Evolutionary conservation across 768 basidiomycete species (phyloP).

Genomic region (Mycena albidolilacea): DNA sequence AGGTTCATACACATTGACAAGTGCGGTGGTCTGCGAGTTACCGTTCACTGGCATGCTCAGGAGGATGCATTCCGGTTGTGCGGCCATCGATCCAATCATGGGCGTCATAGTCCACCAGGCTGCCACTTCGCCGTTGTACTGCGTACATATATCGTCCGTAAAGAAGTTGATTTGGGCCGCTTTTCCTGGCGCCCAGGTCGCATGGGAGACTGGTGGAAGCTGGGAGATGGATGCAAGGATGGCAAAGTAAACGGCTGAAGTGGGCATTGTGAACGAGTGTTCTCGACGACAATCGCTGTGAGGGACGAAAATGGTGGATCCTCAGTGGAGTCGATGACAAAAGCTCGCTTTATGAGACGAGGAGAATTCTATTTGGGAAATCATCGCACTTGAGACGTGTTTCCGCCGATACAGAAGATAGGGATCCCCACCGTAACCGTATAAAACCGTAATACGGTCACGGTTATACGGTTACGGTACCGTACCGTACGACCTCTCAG

Average conservation of each 20-base stretch:
- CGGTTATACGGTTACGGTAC: no score
- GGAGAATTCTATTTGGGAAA: no score
- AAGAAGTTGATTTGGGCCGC: slow-evolving; percentile 29
- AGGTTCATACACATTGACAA: background rate
- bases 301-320: no score
- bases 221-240: background rate
- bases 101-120: slow-evolving; percentile 3
- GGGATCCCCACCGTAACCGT: no score
- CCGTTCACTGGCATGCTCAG: slow-evolving; percentile 7
- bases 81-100: background rate
- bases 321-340: no score
- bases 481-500: no score
- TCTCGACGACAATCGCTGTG: background rate
- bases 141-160: background rate
- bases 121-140: slow-evolving; percentile 8
- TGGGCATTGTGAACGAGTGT: slow-evolving; percentile 6
- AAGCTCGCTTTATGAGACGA: no score
- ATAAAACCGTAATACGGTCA: no score
- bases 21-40: no score
- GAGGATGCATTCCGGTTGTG: slow-evolving; percentile 2
- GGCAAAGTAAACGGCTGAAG: background rate
- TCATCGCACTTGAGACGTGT: no score
- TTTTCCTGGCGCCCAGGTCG: slow-evolving; percentile 17
- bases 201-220: background rate
- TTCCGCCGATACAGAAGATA: no score